Evolutionary conservation across 306 rosid genomes (phyloP).

Genomic region (Echinosophora koreensis): DNA sequence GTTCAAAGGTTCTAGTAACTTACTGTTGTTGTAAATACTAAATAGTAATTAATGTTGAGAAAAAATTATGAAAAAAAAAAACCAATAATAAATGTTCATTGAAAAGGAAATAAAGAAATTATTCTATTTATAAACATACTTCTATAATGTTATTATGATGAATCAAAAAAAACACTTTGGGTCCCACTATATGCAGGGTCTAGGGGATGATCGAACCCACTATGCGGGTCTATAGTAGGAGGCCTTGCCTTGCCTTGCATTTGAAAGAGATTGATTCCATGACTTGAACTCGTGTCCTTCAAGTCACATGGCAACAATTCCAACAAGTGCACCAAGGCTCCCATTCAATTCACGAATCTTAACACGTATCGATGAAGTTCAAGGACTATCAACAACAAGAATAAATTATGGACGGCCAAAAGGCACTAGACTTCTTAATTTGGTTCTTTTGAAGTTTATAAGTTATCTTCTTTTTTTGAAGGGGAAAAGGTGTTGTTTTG

Average conservation of each 20-base stretch:
- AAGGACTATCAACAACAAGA: too few species aligned
- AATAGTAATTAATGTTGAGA: slow-evolving; percentile 24
- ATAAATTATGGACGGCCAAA: too few species aligned
- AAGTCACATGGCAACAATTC: background rate
- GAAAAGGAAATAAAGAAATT: slow-evolving; percentile 1
- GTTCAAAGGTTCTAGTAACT: background rate
- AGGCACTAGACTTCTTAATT: background rate
- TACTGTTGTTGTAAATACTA: background rate
- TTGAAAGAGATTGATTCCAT: background rate
- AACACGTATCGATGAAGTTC: background rate
- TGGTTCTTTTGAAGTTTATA: background rate
- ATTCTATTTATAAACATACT: background rate
- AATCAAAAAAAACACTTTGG: background rate
- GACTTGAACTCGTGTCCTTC: background rate
- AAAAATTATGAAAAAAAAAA: background rate
- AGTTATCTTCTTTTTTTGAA: background rate
- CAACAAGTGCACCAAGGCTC: background rate
- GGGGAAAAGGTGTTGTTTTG: background rate
- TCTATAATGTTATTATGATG: slow-evolving; percentile 1
- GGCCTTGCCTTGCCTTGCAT: background rate
- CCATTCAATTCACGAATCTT: background rate
- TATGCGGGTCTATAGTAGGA: background rate
- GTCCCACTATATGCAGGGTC: background rate
- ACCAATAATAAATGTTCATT: slow-evolving; percentile 9
- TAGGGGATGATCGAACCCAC: background rate